These are phyloP conservation scores for Pichia sp. DNA, from an alignment of 1,139 yeast species.

Conservation along the genomic window DNA sequence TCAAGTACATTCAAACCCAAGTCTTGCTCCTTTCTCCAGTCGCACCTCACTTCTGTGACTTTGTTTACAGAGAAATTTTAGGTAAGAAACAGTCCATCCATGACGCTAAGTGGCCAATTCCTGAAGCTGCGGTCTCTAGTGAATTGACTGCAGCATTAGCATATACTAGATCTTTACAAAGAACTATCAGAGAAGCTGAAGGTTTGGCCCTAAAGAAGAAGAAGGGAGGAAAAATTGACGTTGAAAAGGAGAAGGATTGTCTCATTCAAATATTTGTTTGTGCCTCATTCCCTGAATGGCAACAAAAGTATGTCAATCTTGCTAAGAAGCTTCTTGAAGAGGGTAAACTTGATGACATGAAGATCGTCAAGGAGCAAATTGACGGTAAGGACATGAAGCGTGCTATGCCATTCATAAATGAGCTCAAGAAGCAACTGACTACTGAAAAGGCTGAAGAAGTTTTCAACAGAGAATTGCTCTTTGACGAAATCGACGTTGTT, in stretches of 20 bases:
- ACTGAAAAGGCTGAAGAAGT: constrained; percentile 67
- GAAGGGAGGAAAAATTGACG: constrained; percentile 74
- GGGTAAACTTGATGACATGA: constrained; percentile 54
- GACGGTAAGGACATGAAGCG: constrained; percentile 77
- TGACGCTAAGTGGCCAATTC: constrained; percentile 67
- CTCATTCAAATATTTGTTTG: constrained; percentile 68
- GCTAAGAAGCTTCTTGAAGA: constrained; percentile 72
- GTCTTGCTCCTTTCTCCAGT: constrained; percentile 81
- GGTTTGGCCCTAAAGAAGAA: constrained; percentile 82
- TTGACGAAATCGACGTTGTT: constrained; percentile 67
- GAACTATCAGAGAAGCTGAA: constrained; percentile 90
- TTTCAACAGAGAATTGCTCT: constrained; percentile 79
- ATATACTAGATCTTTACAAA: constrained; percentile 70
- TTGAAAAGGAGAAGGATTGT: constrained; percentile 68
- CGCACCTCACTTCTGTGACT: constrained; percentile 95
- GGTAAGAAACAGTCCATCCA: constrained; percentile 57
- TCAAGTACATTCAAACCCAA: constrained; percentile 80
- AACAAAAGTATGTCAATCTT: constrained; percentile 75
- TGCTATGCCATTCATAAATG: constrained; percentile 95
- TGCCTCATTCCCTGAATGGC: constrained; percentile 94
- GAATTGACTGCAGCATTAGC: constrained; percentile 59
- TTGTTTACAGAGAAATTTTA: constrained; percentile 76
- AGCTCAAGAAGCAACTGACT: constrained; percentile 70
- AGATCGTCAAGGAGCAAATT: constrained; percentile 51
- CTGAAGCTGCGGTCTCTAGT: constrained; percentile 56